Evolutionary conservation across 345 rosid species (phyloP), one percentile per base, ranked within the genome.

Genomic region (Citrus hindsii): DNA sequence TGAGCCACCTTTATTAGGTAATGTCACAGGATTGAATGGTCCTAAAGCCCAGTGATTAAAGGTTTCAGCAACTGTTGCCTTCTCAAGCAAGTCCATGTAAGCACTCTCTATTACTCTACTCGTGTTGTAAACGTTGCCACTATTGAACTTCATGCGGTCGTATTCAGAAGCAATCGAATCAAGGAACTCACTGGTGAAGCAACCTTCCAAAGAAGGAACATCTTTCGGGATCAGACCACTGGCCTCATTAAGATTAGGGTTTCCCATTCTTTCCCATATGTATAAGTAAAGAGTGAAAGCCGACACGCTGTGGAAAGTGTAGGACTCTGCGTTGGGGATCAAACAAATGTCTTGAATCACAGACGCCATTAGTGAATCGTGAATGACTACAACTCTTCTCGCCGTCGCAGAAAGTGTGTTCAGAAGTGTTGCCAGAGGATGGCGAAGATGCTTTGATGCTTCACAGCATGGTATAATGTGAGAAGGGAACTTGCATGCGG

Each of bases 281-380:
- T 27, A 85, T 59, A 82, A 78, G 38, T 74, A 73, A 24, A 67
- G 19, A 8, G 77, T 6, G 58, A 87, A 89, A 53, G 86, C 86
- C 6, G 90, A 89, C 4, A 82, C 83, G 27, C 87, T 87, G 13
- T 82, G 90, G 55, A 89, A 89, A 42, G 65, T 40, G 48, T 89
- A 89, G 21, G 87, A 58, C 74, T 82, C 85, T 0, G 77, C 82
- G 33, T 87, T 87, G 18, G 85, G 68, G 48, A 87, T 80, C 0
- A 67, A 40, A 21, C 38, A 35, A n/a, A 72, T 80, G 30, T 85
- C 88, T 62, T 83, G 83, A 78, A 84, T 69, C 27, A 87, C 86
- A 7, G 85, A 82, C 9, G 78, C 87, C 88, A 87, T 87, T 60
- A 89, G 7, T 16, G 92, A 81, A 59, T 89, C 90, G 46, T 87